These are phyloP conservation scores for Dianthus caryophyllus DNA, from an alignment of 148 eudicot species.

Conservation along the genomic window DNA sequence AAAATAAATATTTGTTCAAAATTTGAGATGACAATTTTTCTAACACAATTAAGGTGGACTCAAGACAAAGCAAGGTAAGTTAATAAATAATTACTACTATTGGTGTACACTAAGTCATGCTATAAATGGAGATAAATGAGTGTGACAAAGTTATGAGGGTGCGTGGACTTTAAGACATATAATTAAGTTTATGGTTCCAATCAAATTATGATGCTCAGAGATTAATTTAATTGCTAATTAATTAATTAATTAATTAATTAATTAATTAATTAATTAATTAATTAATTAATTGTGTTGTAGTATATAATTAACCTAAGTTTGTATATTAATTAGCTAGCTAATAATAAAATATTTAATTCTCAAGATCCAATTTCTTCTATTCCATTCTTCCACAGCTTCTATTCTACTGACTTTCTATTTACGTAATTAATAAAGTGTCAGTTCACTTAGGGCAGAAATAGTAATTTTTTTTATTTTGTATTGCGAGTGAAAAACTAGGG, in stretches of 20 bases:
- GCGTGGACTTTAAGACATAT: constrained; percentile 31
- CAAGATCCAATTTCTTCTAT: constrained; percentile 55
- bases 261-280: neutral
- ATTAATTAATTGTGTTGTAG: no score
- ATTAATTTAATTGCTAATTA: constrained; percentile 5
- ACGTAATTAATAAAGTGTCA: constrained; percentile 3
- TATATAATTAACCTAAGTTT: no score
- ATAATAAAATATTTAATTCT: constrained; percentile 24
- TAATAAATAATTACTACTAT: neutral
- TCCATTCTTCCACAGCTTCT: constrained; percentile 58
- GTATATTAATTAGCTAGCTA: neutral
- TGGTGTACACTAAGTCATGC: constrained; percentile 9
- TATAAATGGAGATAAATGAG: constrained; percentile 11
- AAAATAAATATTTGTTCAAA: constrained; percentile 4
- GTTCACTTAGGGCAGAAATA: neutral
- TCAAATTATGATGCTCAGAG: constrained; percentile 8
- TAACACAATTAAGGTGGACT: constrained; percentile 23
- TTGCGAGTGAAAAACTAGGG: no score
- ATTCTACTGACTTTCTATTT: constrained; percentile 51
- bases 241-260: neutral
- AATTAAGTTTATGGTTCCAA: constrained; percentile 18
- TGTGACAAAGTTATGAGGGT: constrained; percentile 14
- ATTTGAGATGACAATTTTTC: constrained; percentile 12
- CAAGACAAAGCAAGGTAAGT: constrained; percentile 30
- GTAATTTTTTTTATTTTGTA: no score